A percentile compares a stretch with the other conserved stretches of the same genome.
These are phyloP conservation scores for Halophytophthora batemanensis DNA, from an alignment of 352 stramenopile genomes.

Conservation along the genomic window DNA sequence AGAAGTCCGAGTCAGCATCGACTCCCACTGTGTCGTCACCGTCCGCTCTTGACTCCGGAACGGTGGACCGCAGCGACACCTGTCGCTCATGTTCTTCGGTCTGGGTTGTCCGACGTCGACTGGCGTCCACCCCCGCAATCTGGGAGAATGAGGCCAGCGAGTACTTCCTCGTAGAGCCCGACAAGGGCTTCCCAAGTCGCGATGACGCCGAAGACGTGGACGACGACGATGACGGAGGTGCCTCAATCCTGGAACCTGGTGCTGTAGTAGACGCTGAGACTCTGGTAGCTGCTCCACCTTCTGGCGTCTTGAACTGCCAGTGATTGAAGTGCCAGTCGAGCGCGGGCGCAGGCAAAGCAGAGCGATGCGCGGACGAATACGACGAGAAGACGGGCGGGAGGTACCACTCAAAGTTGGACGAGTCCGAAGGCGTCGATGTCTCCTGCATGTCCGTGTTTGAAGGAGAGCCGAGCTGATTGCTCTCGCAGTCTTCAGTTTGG, in stretches of 20 bases:
- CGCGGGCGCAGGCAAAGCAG: constrained; percentile 42
- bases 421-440: constrained; percentile 19
- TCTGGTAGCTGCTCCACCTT: constrained; percentile 18
- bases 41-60: constrained; percentile 23
- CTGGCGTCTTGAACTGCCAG: constrained; percentile 37
- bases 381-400: constrained; percentile 74
- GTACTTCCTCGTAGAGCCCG: constrained; percentile 43
- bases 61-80: constrained; percentile 6
- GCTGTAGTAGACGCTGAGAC: constrained; percentile 6
- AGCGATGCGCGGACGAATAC: constrained; percentile 53
- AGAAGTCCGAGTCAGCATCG: constrained; percentile 54
- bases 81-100: constrained; percentile 14
- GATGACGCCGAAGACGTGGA: constrained; percentile 30
- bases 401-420: constrained; percentile 71
- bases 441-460: constrained; percentile 13
- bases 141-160: constrained; percentile 57
- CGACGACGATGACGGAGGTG: constrained; percentile 19
- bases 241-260: constrained; percentile 14
- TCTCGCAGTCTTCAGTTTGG: constrained; percentile 15
- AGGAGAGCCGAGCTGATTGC: constrained; percentile 10
- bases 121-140: constrained; percentile 36
- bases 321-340: constrained; percentile 82
- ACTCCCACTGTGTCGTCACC: constrained; percentile 15
- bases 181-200: constrained; percentile 21
- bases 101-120: constrained; percentile 8